These are phyloP conservation scores for Phytophthora cryptogea DNA, from an alignment of 352 stramenopile genomes.

Conservation along the genomic window DNA sequence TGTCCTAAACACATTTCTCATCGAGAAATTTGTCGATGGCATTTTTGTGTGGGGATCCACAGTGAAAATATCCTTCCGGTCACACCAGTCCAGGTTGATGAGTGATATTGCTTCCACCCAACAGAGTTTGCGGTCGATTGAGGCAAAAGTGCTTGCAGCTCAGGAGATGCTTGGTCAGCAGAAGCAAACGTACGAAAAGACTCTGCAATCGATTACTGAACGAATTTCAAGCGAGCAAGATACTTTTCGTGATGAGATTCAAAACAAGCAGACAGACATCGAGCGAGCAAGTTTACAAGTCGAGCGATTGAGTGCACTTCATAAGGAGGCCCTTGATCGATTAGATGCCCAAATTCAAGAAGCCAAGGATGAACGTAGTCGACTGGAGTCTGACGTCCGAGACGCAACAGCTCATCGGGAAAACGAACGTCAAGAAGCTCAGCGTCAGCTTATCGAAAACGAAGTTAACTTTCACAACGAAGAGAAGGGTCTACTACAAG, in stretches of 20 bases:
- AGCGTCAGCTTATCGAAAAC: conserved; percentile 60
- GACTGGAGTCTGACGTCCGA: conserved; percentile 42
- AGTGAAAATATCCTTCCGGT: conserved; percentile 58
- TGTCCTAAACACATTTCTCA: conserved; percentile 51
- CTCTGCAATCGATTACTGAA: conserved; percentile 58
- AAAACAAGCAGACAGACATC: conserved; percentile 60
- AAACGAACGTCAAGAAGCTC: conserved; percentile 51
- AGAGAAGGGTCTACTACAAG: conserved; percentile 66
- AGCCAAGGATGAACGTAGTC: conserved; percentile 59
- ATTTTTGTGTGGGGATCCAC: conserved; percentile 58
- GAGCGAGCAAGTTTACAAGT: conserved; percentile 59
- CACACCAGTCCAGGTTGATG: conserved; percentile 43
- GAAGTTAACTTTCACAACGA: conserved; percentile 72
- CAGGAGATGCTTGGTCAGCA: conserved; percentile 68
- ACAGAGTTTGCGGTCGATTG: conserved; percentile 51
- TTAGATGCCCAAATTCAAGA: conserved; percentile 59
- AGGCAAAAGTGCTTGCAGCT: conserved; percentile 60
- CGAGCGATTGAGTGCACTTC: conserved; percentile 53
- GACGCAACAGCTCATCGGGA: conserved; percentile 50
- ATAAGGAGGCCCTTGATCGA: conserved; percentile 62
- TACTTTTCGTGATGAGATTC: conserved; percentile 57
- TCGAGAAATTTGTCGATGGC: conserved; percentile 52
- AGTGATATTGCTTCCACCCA: conserved; percentile 45
- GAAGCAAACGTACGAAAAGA: conserved; percentile 65
- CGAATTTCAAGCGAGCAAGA: conserved; percentile 52